These are phyloP conservation scores for Aspergillus campestris DNA, from an alignment of 495 filamentous ascomycete genomes.

Conservation along the genomic window DNA sequence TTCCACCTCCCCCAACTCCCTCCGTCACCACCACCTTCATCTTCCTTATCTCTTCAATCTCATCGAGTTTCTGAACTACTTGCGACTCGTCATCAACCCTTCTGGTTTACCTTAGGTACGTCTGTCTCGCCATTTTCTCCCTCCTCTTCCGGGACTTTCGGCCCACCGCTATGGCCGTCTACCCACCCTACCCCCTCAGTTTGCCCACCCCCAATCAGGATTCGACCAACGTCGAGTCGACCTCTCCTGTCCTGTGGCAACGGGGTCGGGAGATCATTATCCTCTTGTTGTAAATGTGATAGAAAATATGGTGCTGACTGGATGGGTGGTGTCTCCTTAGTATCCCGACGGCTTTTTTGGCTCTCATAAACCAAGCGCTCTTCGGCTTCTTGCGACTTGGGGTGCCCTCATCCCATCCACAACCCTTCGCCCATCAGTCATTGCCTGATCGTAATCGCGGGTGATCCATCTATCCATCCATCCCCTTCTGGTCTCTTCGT, in stretches of 20 bases:
- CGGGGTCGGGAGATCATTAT: conserved; percentile 8
- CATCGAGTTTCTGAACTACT: conserved; percentile 9
- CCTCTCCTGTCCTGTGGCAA: conserved; percentile 13
- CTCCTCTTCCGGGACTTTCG: conserved; percentile 33
- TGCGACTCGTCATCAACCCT: conserved; percentile 24
- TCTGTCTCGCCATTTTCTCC: conserved; percentile 24
- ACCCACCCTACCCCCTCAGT: conserved; percentile 15
- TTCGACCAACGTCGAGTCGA: conserved; percentile 21
- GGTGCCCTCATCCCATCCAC: conserved; percentile 28
- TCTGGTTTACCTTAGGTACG: conserved; percentile 29
- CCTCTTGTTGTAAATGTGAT: conserved; percentile 6
- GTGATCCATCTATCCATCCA: conserved; percentile 29
- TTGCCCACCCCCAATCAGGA: conserved; percentile 25
- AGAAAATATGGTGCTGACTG: conserved; percentile 24
- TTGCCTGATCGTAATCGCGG: conserved; percentile 25
- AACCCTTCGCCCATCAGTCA: conserved; percentile 22
- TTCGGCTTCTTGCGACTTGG: conserved; percentile 35
- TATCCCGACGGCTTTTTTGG: conserved; percentile 19
- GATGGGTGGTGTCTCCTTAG: conserved; percentile 13
- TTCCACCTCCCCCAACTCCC: conserved; percentile 20
- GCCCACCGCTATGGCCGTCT: conserved; percentile 17
- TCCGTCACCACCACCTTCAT: conserved; percentile 20
- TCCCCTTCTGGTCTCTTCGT: conserved; percentile 19
- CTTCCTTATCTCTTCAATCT: conserved; percentile 10
- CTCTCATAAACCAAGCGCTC: conserved; percentile 23